phyloP scores from a whole-genome alignment of 1,139 yeast genomes.

The Taphrina deformans region DNA sequence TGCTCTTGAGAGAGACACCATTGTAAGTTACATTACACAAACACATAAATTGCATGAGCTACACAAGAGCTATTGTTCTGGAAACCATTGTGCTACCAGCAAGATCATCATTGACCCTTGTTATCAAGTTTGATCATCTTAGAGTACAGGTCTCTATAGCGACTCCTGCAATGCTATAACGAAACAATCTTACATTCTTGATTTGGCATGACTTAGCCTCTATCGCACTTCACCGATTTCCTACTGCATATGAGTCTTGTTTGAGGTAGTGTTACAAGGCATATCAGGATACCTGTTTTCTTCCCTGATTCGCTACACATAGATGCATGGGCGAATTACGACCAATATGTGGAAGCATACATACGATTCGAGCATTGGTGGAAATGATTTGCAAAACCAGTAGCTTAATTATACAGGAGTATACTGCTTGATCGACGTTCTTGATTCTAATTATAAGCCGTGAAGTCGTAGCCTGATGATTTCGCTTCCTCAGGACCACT shows the following conservation, averaged over 20 bases:
- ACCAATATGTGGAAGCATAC: too few relatives aligned
- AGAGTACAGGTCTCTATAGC: not conserved
- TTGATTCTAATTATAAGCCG: slow-evolving; percentile 9
- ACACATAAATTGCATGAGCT: not conserved
- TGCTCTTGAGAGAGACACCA: not conserved
- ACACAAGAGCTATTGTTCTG: not conserved
- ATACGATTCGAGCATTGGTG: too few relatives aligned
- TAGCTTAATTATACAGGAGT: too few relatives aligned
- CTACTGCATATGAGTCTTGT: not conserved
- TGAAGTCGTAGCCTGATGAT: slow-evolving; percentile 1
- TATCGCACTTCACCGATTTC: not conserved
- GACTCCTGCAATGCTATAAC: not conserved
- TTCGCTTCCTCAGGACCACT: not conserved
- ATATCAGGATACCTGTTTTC: too few relatives aligned
- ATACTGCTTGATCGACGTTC: too few relatives aligned
- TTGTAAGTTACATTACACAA: not conserved
- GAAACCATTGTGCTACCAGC: not conserved
- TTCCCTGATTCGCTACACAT: too few relatives aligned
- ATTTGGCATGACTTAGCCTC: not conserved
- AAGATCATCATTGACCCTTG: not conserved
- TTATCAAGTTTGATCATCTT: not conserved
- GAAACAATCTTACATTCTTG: not conserved
- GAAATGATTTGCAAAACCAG: too few relatives aligned
- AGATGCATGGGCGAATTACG: too few relatives aligned
- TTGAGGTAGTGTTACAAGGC: too few relatives aligned